Evolutionary conservation across 208 protist species (phyloP).

Genomic region (Trypanosoma avium): DNA sequence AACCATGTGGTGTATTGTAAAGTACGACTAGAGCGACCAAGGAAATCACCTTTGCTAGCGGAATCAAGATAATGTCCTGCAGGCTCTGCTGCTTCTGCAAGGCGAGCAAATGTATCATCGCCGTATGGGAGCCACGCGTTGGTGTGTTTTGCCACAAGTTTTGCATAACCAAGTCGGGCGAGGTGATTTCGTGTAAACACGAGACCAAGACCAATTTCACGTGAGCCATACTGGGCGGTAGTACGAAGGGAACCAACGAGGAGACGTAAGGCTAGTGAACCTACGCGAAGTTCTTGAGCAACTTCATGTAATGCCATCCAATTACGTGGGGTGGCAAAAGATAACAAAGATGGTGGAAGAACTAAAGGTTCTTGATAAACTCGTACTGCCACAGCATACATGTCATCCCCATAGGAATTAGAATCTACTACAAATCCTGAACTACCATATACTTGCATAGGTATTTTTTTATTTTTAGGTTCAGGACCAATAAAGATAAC

Average conservation of each 20-base stretch:
- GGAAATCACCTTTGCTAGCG: conserved; percentile 60
- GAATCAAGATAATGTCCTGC: conserved; percentile 70
- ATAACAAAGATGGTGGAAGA: conserved; percentile 50
- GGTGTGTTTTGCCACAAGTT: conserved; percentile 53
- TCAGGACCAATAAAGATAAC: conserved; percentile 78
- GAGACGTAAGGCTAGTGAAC: conserved; percentile 46
- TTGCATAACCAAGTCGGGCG: conserved; percentile 80
- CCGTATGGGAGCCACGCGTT: conserved; percentile 75
- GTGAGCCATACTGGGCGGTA: conserved; percentile 72
- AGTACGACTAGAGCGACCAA: conserved; percentile 43
- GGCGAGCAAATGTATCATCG: conserved; percentile 65
- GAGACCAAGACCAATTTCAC: conserved; percentile 84
- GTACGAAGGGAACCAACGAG: conserved; percentile 79
- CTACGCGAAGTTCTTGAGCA: conserved; percentile 47
- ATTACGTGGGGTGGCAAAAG: conserved; percentile 54
- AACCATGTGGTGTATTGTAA: conserved; percentile 75
- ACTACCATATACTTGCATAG: conserved; percentile 47
- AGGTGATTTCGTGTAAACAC: conserved; percentile 69
- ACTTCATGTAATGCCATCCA: conserved; percentile 76
- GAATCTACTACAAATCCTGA: conserved; percentile 42
- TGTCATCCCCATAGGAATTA: conserved; percentile 31
- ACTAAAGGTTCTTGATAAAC: conserved; percentile 35
- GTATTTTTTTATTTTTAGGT: conserved; percentile 47
- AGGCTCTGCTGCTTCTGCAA: conserved; percentile 60
- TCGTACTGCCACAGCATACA: conserved; percentile 34